Evolutionary conservation across 148 eudicot species (phyloP).

Genomic region (Amaranthus cruentus): DNA sequence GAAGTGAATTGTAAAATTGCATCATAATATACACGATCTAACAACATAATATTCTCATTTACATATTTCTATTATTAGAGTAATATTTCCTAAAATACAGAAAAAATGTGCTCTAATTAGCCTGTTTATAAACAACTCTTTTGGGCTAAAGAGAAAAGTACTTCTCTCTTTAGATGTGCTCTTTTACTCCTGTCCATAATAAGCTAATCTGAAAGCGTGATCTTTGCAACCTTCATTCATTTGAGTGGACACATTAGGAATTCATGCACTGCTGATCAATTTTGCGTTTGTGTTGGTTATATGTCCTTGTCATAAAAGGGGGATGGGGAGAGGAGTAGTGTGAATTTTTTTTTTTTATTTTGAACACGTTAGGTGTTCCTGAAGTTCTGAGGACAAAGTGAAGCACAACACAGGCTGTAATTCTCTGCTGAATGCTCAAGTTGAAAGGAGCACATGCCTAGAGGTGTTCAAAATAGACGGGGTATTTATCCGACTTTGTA

Average conservation of each 20-base stretch:
- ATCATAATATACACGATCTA: too few species aligned
- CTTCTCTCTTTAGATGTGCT: background rate
- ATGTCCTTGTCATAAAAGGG: slow-evolving; percentile 17
- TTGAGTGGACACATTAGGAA: slow-evolving; percentile 9
- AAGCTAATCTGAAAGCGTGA: background rate
- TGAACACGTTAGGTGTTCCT: slow-evolving; percentile 6
- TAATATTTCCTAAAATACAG: background rate
- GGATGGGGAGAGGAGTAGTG: background rate
- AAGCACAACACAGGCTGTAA: slow-evolving; percentile 7
- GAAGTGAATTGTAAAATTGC: too few species aligned
- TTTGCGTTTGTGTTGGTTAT: slow-evolving; percentile 21
- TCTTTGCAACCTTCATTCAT: slow-evolving; percentile 3
- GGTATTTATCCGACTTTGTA: too few species aligned
- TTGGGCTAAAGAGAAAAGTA: background rate
- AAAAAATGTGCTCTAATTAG: background rate
- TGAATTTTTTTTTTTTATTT: background rate
- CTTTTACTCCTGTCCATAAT: background rate
- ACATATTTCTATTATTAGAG: too few species aligned
- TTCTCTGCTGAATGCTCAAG: slow-evolving; percentile 14
- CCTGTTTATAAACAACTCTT: background rate
- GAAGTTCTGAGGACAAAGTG: slow-evolving; percentile 10
- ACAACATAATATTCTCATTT: too few species aligned
- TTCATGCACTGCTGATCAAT: background rate
- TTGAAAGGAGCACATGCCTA: slow-evolving; percentile 19
- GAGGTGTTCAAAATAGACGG: background rate